Conservation (phyloP, 805 yeast genomes). For the Wickerhamomyces strasburgensis region DNA sequence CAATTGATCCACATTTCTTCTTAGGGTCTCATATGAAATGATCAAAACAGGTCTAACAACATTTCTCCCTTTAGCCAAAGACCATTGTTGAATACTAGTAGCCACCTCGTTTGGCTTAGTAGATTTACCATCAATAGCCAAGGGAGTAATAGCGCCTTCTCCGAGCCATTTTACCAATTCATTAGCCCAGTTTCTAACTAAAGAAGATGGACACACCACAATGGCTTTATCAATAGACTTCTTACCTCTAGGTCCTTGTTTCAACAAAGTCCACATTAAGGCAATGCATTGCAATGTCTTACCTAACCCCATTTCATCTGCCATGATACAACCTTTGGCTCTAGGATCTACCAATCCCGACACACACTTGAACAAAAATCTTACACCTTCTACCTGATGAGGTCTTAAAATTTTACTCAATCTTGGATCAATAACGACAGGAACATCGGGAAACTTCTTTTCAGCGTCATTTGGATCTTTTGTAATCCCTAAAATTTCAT, state of each 20-base stretch:
- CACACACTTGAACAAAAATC: conserved; percentile 85
- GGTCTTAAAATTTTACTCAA: conserved; percentile 84
- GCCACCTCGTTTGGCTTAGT: conserved; percentile 68
- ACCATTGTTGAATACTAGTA: conserved; percentile 73
- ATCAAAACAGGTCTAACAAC: conserved; percentile 91
- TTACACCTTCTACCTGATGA: conserved; percentile 94
- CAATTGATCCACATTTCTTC: conserved; percentile 76
- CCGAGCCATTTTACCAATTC: conserved; percentile 95
- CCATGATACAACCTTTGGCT: conserved; percentile 97
- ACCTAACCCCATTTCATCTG: conserved; percentile 96
- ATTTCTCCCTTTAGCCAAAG: conserved; percentile 78
- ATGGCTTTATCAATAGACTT: conserved; percentile 84
- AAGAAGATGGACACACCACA: conserved; percentile 91
- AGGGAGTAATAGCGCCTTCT: conserved; percentile 78
- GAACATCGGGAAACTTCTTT: conserved; percentile 72
- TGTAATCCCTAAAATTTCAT: conserved; percentile 74
- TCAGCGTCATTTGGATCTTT: conserved; percentile 44
- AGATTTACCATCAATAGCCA: conserved; percentile 89
- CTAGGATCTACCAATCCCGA: conserved; percentile 77
- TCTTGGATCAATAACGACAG: conserved; percentile 92
- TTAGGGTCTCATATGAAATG: conserved; percentile 87
- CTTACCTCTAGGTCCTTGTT: conserved; percentile 79
- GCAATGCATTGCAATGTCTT: conserved; percentile 87
- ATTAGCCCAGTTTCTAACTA: conserved; percentile 96
- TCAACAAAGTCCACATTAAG: conserved; percentile 85